A percentile compares a stretch with the other conserved stretches of the same genome.
phyloP scores from a whole-genome alignment of 1,139 yeast genomes.

The Protomyces lactucae-debilis region DNA sequence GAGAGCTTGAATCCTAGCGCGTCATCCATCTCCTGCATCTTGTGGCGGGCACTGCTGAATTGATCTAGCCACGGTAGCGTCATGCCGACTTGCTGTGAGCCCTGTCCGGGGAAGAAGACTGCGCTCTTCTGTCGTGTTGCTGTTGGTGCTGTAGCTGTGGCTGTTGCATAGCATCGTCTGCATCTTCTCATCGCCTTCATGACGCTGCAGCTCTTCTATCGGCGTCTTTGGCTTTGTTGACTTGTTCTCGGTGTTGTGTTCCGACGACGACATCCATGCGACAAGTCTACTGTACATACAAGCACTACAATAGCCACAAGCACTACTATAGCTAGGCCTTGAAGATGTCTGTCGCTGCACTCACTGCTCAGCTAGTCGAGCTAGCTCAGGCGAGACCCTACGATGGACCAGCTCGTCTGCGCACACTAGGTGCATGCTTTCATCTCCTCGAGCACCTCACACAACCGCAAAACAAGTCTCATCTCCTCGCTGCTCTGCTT shows the following conservation, averaged over 20 bases:
- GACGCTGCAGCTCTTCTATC: neutral
- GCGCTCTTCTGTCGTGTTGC: conserved; percentile 14
- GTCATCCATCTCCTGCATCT: conserved; percentile 39
- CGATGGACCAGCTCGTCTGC: neutral
- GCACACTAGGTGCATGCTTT: neutral
- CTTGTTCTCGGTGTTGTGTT: neutral
- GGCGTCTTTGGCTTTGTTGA: neutral
- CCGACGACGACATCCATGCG: neutral
- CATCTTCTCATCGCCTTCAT: neutral
- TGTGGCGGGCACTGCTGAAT: conserved; percentile 34
- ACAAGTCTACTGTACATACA: too few relatives aligned
- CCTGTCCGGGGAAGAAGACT: conserved; percentile 43
- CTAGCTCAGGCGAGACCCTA: neutral
- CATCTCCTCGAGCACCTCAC: conserved; percentile 9
- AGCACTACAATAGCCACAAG: too few relatives aligned
- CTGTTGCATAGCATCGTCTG: neutral
- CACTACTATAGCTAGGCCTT: neutral
- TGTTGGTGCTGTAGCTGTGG: neutral
- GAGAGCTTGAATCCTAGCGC: conserved; percentile 37
- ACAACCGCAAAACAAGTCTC: neutral
- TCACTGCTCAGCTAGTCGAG: neutral
- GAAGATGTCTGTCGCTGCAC: neutral
- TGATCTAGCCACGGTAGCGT: conserved; percentile 35
- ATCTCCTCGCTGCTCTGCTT: neutral
- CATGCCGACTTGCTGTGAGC: conserved; percentile 42